Base-by-base conservation (phyloP, 2,329 filamentous ascomycete genomes). In the Fusarium brachygibbosum region DNA sequence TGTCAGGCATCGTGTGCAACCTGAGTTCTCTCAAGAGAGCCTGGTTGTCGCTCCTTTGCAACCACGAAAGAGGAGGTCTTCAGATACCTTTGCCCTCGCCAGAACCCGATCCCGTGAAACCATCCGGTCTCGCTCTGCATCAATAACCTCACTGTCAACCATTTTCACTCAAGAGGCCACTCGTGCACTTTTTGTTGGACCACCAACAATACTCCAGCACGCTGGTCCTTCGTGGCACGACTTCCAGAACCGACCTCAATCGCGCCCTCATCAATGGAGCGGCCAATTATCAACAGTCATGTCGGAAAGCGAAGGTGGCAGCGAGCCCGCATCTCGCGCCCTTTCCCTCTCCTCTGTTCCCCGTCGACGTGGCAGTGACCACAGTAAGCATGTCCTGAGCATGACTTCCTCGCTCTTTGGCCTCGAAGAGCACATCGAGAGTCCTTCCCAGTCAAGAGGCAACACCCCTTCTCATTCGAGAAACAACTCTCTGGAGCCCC, bases 231-330 rank as follows among this genome's bases (percentile, higher is more conserved):
- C 63, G 35, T 74, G 74, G 66, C 66, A 70, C 29, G 62, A 75
- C 11, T 63, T 73, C 16, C 61, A 62, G 28, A 55, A 53, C 16
- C 54, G 63, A 29, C 54, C 74, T 17, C 63, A 69, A 45, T 41
- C 65, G 46, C 77, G 82, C 61, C 82, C 84, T 57, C 87, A 88
- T 73, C 86, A 86, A 83, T 90, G 87, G 87, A 89, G 87, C 77
- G 86, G 86, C 44, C 87, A 89, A 76, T 81, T 90, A 41, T 90
- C 88, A 38, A 89, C 88, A 44, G 88, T 90, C 64, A 81, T 85
- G 77, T 90, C 88, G 34, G 88, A 89, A 75, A 87, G 86, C 74
- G 88, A 90, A 66, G 82, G 78, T 42, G 82, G 78, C 35, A 88
- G 84, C 73, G 80, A 84, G 32, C 81, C 81, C 38, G 81, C 79